phyloP scores from a whole-genome alignment of 1,284 basidiomycete genomes.

The Tausonia pullulans region DNA sequence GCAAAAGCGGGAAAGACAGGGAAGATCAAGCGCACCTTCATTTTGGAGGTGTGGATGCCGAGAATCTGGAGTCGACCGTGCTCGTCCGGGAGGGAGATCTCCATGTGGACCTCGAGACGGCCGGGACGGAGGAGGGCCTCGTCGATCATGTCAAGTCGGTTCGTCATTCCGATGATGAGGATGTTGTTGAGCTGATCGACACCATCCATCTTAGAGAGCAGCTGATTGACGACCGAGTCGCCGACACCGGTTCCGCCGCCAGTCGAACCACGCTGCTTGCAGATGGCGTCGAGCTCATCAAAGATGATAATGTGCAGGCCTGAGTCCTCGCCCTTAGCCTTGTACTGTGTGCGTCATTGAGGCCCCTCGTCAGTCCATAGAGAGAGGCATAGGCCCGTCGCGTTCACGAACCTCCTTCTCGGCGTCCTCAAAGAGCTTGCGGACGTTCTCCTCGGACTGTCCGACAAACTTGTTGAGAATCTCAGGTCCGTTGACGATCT shows the following conservation, averaged over 20 bases:
- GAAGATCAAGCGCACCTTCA: slow-evolving; percentile 45
- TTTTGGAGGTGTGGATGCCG: slow-evolving; percentile 89
- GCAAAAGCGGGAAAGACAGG: too few relatives aligned
- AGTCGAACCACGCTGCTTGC: slow-evolving; percentile 87
- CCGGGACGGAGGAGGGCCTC: slow-evolving; percentile 95
- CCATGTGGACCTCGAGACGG: slow-evolving; percentile 99
- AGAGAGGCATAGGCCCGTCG: background rate
- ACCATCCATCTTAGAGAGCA: slow-evolving; percentile 99
- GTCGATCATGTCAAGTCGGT: slow-evolving; percentile 97
- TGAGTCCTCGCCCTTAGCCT: slow-evolving; percentile 96
- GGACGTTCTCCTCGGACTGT: slow-evolving; percentile 95
- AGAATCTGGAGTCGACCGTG: slow-evolving; percentile 87
- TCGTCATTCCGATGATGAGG: slow-evolving; percentile 99
- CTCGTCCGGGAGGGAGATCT: slow-evolving; percentile 94
- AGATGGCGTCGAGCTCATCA: slow-evolving; percentile 97
- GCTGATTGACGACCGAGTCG: slow-evolving; percentile 96
- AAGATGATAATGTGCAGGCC: slow-evolving; percentile 99
- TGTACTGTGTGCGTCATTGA: slow-evolving; percentile 51
- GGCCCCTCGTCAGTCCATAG: background rate
- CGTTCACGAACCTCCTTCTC: slow-evolving; percentile 69
- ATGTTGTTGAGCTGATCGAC: slow-evolving; percentile 99
- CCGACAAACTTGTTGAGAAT: slow-evolving; percentile 97
- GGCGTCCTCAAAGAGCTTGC: slow-evolving; percentile 94
- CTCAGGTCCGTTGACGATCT: slow-evolving; percentile 97
- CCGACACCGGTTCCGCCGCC: slow-evolving; percentile 92